phyloP scores from a whole-genome alignment of 441 rosid species.

The Aquilaria agallochum region DNA sequence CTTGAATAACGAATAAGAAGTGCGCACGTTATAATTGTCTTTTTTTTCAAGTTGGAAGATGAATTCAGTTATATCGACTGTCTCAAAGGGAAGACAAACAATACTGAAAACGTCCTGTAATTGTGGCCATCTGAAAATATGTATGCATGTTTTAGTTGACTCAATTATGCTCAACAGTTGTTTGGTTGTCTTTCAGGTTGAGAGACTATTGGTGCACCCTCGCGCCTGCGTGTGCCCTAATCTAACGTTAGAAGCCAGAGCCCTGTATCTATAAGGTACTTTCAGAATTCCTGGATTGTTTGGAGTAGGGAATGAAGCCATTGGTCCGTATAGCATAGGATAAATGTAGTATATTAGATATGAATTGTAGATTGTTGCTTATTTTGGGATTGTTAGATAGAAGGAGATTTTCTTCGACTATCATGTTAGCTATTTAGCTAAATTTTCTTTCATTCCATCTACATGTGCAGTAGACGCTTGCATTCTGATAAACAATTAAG shows the following conservation, averaged over 20 bases:
- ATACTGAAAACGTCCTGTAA: no score
- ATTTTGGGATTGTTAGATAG: conserved; percentile 12
- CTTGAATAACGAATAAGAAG: no score
- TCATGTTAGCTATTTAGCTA: background rate
- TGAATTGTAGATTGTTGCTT: conserved; percentile 25
- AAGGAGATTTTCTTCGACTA: conserved; percentile 8
- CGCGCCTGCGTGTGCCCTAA: conserved; percentile 12
- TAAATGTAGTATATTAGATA: conserved; percentile 20
- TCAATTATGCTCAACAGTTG: no score
- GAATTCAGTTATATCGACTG: no score
- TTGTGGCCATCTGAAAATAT: no score
- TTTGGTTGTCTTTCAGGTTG: conserved; percentile 18
- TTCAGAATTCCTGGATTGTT: conserved; percentile 21
- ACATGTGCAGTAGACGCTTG: no score
- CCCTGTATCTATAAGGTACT: background rate
- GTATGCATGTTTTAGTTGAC: no score
- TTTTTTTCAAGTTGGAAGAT: no score
- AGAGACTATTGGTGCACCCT: conserved; percentile 13
- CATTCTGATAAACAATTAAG: no score
- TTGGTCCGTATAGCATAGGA: conserved; percentile 46
- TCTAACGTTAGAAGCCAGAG: conserved; percentile 18
- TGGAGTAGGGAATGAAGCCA: conserved; percentile 52
- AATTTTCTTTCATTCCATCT: no score
- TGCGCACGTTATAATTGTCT: no score
- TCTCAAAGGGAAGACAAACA: no score